Conservation (phyloP, 2,329 filamentous ascomycete genomes). For the Calonectria ilicicola region DNA sequence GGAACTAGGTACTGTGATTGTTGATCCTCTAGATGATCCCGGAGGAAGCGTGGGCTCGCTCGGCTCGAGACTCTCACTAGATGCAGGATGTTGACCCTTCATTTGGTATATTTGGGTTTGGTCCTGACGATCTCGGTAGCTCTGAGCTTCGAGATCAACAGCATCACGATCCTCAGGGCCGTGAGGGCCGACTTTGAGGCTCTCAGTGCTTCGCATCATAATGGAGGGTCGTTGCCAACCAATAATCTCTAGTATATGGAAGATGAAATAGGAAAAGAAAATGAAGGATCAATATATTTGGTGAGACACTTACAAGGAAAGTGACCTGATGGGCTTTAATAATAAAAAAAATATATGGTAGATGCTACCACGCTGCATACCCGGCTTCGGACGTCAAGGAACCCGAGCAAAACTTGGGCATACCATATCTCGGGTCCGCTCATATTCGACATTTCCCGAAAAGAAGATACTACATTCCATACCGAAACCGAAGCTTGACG, state of each 20-base stretch:
- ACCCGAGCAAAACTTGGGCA: not conserved
- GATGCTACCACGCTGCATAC: not conserved
- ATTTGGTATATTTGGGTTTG: not conserved
- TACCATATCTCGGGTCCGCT: too few relatives aligned
- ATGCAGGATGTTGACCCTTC: not conserved
- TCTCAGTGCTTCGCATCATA: not conserved
- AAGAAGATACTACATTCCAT: not conserved
- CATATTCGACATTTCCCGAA: not conserved
- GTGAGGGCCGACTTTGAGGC: not conserved
- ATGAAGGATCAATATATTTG: not conserved
- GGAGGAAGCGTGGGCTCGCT: not conserved
- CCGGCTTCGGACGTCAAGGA: not conserved
- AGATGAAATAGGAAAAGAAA: not conserved
- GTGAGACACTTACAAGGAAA: not conserved
- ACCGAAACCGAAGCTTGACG: not conserved
- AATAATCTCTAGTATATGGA: not conserved
- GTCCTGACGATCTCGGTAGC: not conserved
- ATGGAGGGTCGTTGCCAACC: not conserved
- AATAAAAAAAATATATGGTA: not conserved
- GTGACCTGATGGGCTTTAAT: not conserved
- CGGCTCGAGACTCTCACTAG: not conserved
- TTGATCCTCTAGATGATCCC: not conserved
- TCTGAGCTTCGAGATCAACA: not conserved
- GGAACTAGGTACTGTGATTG: not conserved
- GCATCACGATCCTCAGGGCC: not conserved